A percentile compares a stretch with the other conserved stretches of the same genome.
phyloP scores from a whole-genome alignment of 225 moss, liverwort and hornwort genomes.

The Physcomitrellopsis africana region DNA sequence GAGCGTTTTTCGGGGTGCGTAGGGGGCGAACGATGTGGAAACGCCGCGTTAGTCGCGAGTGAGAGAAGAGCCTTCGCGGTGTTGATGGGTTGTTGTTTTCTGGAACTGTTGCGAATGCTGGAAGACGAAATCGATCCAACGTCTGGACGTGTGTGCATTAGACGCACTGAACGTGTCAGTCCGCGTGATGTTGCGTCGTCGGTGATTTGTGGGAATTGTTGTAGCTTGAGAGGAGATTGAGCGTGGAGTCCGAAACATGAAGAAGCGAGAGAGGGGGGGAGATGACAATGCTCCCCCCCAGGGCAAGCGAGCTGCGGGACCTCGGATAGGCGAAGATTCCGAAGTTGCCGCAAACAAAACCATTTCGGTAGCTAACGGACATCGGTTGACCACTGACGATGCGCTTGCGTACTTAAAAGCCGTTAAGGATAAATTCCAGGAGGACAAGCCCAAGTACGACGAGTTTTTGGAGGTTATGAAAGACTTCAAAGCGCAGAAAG shows the following conservation, averaged over 20 bases:
- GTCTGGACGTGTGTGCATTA: too few species aligned
- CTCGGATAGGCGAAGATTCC: constrained; percentile 30
- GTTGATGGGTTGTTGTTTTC: too few species aligned
- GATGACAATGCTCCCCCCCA: constrained; percentile 28
- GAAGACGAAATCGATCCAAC: too few species aligned
- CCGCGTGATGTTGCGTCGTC: too few species aligned
- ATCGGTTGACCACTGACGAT: constrained; percentile 87
- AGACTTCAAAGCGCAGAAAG: constrained; percentile 93
- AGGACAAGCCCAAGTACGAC: constrained; percentile 92
- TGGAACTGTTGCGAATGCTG: too few species aligned
- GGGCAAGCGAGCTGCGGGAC: constrained; percentile 44
- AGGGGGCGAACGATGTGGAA: too few species aligned
- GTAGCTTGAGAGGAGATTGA: too few species aligned
- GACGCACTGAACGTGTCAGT: too few species aligned
- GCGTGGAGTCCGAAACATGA: constrained; percentile 12
- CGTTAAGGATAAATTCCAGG: constrained; percentile 96
- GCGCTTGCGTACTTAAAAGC: constrained; percentile 89
- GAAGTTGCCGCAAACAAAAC: constrained; percentile 20
- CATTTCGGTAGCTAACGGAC: constrained; percentile 30
- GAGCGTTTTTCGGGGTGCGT: too few species aligned
- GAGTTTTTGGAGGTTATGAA: constrained; percentile 98
- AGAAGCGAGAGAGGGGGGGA: constrained; percentile 36
- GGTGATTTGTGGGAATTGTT: too few species aligned
- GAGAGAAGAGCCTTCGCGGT: too few species aligned
- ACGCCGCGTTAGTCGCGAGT: too few species aligned